Evolutionary conservation across 2,329 filamentous ascomycete genomes (phyloP), one percentile per base, ranked within the genome.

Genomic region (Aspergillus sp.): DNA sequence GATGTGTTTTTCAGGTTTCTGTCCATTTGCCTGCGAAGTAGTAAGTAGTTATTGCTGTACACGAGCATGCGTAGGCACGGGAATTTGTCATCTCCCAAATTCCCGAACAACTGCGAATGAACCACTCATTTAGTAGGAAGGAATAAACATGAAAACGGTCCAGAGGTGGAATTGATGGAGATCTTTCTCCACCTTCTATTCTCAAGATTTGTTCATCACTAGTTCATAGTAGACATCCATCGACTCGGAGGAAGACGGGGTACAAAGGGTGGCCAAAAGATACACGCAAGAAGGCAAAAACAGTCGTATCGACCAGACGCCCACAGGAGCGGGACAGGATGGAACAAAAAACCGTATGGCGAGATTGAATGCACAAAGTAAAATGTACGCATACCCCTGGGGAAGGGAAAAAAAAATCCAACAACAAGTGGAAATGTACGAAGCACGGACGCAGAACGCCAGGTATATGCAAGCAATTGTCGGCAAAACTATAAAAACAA

Each of bases 391-490:
- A 47, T 48, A 52, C 32, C 41, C 15, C 7, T 11, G 26, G 4
- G 26, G 26, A 30, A 30, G 22, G n/a, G 5, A 24, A 30, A 15
- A 36, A 30, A 36, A 56, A 56, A 55, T 39, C 9, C 49, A 50
- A 48, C 26, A 30, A 44, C 5, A 30, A 56, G 42, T n/a, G 17
- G 12, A 50, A 45, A 48, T 36, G 11, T 42, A 43, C 22, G 17
- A 49, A 17, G 41, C 38, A 50, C 49, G 41, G 44, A 59, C 51
- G 57, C 56, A 48, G 36, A 63, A 65, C 63, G 60, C 61, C 60
- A 49, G 32, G 45, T 61, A 57, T 62, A 64, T 64, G 62, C 62
- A 63, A 61, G 62, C 62, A 63, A 61, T 44, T 32, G 17, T 41
- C 34, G 48, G 48, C 18, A 39, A 15, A 13, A 38, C 48, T 26